These are phyloP conservation scores for Kwoniella botswanensis DNA, from an alignment of 768 basidiomycete species.

Conservation along the genomic window DNA sequence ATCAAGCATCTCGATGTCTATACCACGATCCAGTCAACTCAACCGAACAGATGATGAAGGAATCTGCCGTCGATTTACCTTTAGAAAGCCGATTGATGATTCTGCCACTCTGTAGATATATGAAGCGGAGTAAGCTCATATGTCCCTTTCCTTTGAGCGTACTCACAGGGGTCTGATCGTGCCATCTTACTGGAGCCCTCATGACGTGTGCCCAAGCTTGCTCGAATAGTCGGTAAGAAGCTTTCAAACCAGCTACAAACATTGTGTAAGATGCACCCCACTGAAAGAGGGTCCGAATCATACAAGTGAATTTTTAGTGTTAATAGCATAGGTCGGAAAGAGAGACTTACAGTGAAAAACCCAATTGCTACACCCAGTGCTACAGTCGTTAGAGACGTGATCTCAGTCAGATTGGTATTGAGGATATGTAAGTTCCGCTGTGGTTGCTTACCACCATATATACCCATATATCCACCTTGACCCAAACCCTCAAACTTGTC, in stretches of 20 bases:
- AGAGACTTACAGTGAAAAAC: conserved; percentile 23
- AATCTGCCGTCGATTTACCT: conserved; percentile 49
- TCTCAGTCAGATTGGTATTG: background rate
- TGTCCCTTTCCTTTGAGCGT: too few species aligned
- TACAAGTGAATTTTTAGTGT: background rate
- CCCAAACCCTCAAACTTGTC: conserved; percentile 65
- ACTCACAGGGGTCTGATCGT: conserved; percentile 66
- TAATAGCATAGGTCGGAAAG: too few species aligned
- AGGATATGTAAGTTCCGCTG: background rate
- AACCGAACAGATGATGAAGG: too few species aligned
- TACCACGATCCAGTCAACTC: background rate
- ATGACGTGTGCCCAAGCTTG: conserved; percentile 66
- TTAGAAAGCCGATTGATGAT: conserved; percentile 56
- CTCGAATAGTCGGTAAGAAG: conserved; percentile 64
- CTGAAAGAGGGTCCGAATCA: conserved; percentile 1
- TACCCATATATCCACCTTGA: conserved; percentile 72
- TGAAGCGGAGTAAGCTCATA: background rate
- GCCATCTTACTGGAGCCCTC: conserved; percentile 69
- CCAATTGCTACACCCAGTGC: conserved; percentile 42
- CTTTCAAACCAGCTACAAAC: conserved; percentile 56
- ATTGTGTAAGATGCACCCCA: conserved; percentile 43
- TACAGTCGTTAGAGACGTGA: conserved; percentile 7
- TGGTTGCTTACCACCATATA: conserved; percentile 58
- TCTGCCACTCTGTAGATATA: conserved; percentile 45
- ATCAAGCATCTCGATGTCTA: conserved; percentile 56